These are phyloP conservation scores for Sporothrix mexicana DNA, from an alignment of 2,329 filamentous ascomycete genomes.

Conservation along the genomic window DNA sequence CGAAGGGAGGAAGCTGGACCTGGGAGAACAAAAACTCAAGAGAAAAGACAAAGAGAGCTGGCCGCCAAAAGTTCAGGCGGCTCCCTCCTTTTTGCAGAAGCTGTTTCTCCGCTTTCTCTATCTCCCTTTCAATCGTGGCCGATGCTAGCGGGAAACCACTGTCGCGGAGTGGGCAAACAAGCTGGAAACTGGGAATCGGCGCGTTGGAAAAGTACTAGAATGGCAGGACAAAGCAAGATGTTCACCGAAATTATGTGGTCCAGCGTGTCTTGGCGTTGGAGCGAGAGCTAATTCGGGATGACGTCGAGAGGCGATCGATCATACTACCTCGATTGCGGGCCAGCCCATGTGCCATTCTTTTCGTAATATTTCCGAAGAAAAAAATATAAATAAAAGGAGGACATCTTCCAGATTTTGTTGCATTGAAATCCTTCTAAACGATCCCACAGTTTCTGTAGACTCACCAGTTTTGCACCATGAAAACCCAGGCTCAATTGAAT, in stretches of 20 bases:
- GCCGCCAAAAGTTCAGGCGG: neutral
- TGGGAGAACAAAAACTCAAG: neutral
- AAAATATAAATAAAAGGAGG: no score
- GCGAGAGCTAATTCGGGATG: conserved; percentile 33
- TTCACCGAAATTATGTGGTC: conserved; percentile 26
- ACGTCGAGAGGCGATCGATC: conserved; percentile 33
- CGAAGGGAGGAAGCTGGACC: neutral
- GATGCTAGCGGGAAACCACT: conserved; percentile 28
- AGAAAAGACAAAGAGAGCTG: neutral
- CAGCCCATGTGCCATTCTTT: neutral
- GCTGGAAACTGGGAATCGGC: conserved; percentile 5
- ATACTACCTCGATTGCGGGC: neutral
- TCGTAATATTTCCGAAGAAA: no score
- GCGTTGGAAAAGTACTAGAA: neutral
- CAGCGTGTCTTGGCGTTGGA: conserved; percentile 29
- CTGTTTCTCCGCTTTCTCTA: neutral
- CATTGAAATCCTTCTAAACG: no score
- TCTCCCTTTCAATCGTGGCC: neutral
- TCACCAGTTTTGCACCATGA: no score
- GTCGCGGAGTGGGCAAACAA: conserved; percentile 7
- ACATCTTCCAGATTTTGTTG: no score
- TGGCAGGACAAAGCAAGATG: conserved; percentile 8
- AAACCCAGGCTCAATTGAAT: no score
- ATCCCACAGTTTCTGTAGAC: no score
- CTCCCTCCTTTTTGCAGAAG: conserved; percentile 22